Evolutionary conservation across 2,329 filamentous ascomycete genomes (phyloP), one percentile per base, ranked within the genome.

Genomic region (Dryadomyces sulphureus): DNA sequence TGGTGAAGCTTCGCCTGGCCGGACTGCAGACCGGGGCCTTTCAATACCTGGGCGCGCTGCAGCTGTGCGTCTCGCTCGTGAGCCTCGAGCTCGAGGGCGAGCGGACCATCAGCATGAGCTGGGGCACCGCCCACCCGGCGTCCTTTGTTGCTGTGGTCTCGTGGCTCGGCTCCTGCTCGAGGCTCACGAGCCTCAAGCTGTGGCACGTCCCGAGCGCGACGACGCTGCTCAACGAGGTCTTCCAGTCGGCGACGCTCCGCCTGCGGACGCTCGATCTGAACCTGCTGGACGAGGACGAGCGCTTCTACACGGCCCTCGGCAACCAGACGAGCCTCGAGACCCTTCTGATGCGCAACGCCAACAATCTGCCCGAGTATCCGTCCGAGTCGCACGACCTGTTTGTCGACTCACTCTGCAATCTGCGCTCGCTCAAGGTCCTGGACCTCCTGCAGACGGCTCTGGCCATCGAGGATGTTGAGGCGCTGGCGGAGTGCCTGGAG

Each of bases 381-480:
- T 52, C 53, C 57, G 60, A 40, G 54, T 76, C 39, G 58, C 53
- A 54, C 20, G 47, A 52, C 2, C 44, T 53, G 5, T 53, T 67
- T 12, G 48, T 58, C 16, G 46, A 55, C 7, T 59, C 75, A 0
- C 60, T 83, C 14, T 70, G 66, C 50, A 60, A 63, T 24, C 60
- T 80, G 19, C 65, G 57, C 19, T 62, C 71, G 8, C 65, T 83
- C 16, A 68, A 64, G 21, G 64, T 69, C 19, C 62, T 83, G 3
- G 66, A 73, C 34, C 58, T 79, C 1, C 64, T 68, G 27, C 63
- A 69, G 25, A 65, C 75, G 5, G 69, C 65, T 2, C 68, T 81
- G 48, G 63, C 59, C 0, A 60, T 68, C 7, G 57, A 62, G 8
- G 69, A 80, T 35, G 61, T 81, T 30, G 56, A 62, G 11, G 54